Evolutionary conservation across 805 yeast genomes (phyloP).

Genomic region (Hanseniaspora vineae): DNA sequence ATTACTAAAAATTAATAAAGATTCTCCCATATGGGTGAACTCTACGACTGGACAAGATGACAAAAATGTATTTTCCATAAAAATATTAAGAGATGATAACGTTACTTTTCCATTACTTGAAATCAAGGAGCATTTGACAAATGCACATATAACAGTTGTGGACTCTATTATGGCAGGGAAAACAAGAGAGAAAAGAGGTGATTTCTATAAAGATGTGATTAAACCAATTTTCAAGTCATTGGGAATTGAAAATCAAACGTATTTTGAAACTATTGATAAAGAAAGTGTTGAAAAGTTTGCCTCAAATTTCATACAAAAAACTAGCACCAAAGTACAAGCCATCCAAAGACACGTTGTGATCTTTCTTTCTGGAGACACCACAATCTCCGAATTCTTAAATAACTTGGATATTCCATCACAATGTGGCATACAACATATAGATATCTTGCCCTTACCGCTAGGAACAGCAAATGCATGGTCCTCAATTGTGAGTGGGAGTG

Average conservation of each 20-base stretch:
- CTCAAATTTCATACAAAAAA: conserved; percentile 8
- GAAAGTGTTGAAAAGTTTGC: conserved; percentile 32
- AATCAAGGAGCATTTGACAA: no score
- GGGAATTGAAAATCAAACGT: conserved; percentile 9
- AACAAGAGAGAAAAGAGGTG: conserved; percentile 21
- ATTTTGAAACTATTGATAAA: conserved; percentile 30
- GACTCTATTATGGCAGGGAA: conserved; percentile 28
- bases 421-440: conserved; percentile 4
- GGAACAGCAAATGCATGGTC: conserved; percentile 86
- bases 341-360: conserved; percentile 24
- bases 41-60: no score
- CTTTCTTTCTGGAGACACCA: conserved; percentile 77
- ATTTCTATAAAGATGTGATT: conserved; percentile 32
- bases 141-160: conserved; percentile 16
- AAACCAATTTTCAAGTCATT: conserved; percentile 34
- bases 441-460: conserved; percentile 38
- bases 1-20: no score
- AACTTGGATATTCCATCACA: conserved; percentile 15
- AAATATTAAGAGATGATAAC: no score
- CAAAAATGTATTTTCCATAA: no score
- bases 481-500: not conserved
- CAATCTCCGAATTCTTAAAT: conserved; percentile 66
- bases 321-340: not conserved
- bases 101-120: no score
- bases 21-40: no score